Evolutionary conservation across 2,329 filamentous ascomycete genomes (phyloP), one percentile per base, ranked within the genome.

Genomic region (Sporothrix dimorphospora): DNA sequence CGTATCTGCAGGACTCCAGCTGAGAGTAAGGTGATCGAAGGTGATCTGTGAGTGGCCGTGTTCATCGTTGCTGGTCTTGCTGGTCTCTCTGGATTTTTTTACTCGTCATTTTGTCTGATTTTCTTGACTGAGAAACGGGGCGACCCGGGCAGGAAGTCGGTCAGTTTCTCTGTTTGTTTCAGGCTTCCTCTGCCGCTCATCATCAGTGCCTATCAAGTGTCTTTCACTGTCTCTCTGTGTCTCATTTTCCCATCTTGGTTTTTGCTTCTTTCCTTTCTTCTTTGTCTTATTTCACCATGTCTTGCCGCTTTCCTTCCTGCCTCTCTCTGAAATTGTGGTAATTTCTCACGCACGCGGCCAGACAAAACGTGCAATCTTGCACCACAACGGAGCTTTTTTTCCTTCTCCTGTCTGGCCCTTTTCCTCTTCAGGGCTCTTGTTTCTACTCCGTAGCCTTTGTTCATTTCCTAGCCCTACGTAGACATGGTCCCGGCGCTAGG

Each of bases 241-340:
- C 4, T 68, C 27, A 24, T 14, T 53, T 21, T 68, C 24, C 38
- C 30, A 42, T 21, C 57, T 45, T 27, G n/a, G n/a, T 45, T 55
- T 40, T 69, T 5, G 3, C 14, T 51, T 38, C 11, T 24, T 12
- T 12, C 3, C n/a, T 14, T 55, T 55, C n/a, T n/a, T 16, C 59
- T 34, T 24, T 24, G 34, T 27, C 49, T 21, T n/a, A 3, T 59
- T 11, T 1, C 42, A 47, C 42, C 42, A 16, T 42, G 57, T 63
- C 57, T 61, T 61, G 30, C 30, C 55, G 11, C 30, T 11, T 30
- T 30, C 21, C 38, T 38, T 24, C 53, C 27, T 55, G 53, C 53
- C 40, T 66, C n/a, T n/a, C 38, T 65, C 11, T 65, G n/a, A 65
- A 65, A 65, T 65, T 65, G 38, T 24, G n/a, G 59, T 16, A 65